A percentile compares a stretch with the other conserved stretches of the same genome.
phyloP scores from a whole-genome alignment of 2,329 filamentous ascomycete genomes.

The Fusarium tupiense region DNA sequence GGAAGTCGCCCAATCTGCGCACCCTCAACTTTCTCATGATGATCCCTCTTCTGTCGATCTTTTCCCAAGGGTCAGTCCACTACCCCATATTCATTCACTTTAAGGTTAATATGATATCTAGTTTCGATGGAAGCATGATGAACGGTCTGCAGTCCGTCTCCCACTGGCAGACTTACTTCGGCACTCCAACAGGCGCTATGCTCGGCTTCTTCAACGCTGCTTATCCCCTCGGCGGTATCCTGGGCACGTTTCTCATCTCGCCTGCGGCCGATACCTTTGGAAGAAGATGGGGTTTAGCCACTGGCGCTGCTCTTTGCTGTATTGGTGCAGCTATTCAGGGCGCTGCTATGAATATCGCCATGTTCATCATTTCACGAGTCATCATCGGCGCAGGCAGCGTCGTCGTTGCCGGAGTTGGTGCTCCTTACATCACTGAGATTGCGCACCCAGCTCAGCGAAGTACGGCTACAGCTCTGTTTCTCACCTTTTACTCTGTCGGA shows the following conservation, averaged over 20 bases:
- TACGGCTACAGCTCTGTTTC: background rate
- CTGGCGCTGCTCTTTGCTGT: background rate
- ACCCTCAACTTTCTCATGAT: background rate
- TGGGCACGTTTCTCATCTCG: background rate
- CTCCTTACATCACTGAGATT: background rate
- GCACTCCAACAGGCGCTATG: background rate
- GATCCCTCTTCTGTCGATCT: background rate
- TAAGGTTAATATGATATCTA: background rate
- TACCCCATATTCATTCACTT: accelerated
- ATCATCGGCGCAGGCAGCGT: background rate
- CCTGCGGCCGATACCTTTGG: background rate
- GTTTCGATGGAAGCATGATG: conserved; percentile 4
- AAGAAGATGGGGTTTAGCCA: background rate
- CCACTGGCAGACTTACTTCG: background rate
- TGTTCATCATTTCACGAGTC: background rate
- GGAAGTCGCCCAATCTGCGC: background rate
- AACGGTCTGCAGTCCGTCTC: background rate
- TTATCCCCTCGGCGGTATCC: background rate
- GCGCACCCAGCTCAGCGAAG: background rate
- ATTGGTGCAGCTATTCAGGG: background rate
- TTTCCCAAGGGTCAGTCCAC: background rate
- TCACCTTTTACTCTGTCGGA: background rate
- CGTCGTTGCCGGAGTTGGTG: background rate
- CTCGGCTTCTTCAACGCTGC: background rate
- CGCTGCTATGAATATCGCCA: background rate